Base-by-base conservation (phyloP, 140 eudicot species). In the Oenanthe javanica region DNA sequence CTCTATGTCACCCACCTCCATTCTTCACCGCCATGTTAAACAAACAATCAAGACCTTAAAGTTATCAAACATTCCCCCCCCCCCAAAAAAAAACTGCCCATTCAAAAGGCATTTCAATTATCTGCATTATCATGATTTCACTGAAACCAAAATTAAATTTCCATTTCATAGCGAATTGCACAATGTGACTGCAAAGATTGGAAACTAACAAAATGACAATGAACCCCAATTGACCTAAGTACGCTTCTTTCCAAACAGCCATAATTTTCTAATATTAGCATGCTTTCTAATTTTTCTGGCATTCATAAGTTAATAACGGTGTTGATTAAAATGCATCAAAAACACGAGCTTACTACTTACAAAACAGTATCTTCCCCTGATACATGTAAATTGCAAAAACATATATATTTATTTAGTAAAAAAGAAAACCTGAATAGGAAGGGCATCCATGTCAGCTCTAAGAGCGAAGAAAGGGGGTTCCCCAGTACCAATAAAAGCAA, bases 391-490 rank as follows among this genome's bases (percentile, higher is more conserved):
- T 63, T 2, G n/a, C 1, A 9, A 21, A 6, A 7, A n/a, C 7
- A 9, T 59, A 7, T 59, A n/a, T 7, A 11, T n/a, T n/a, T 61
- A n/a, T 61, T n/a, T 0, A 21, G 36, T n/a, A 63, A 23, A 36
- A 61, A 64, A 45, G n/a, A 71, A 55, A 52, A 84, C 87, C 84
- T 84, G 87, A 67, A 84, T 45, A 55, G 87, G 79, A 51, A 84
- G 87, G 49, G 87, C 84, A 59, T 84, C 87, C 87, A 84, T 84
- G 72, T 84, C 84, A 27, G 87, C 84, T 84, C 59, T 54, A 47
- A 84, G 87, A 69, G 81, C 79, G 52, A 84, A 84, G 38, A 73
- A 72, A 43, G 87, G 87, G 77, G 79, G 52, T 25, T 5, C 36
- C 5, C 83, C 85, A n/a, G 85, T 81, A 23, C 84, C 81, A 61